A percentile compares a stretch with the other conserved stretches of the same genome.
Conservation (phyloP, 495 filamentous ascomycete species). For the Astrothelium subdiscretum region DNA sequence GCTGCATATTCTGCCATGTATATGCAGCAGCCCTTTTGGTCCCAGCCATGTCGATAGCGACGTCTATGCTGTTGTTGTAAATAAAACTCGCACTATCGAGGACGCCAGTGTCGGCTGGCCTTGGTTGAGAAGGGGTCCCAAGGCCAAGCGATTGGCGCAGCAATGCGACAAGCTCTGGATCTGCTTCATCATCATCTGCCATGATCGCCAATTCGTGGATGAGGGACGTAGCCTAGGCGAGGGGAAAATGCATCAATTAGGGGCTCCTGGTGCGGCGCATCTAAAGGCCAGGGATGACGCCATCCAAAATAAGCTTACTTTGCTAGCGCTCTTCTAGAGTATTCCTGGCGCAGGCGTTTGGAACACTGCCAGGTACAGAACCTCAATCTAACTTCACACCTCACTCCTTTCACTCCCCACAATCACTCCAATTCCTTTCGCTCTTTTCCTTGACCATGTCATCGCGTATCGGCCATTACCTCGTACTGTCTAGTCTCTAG, state of each 20-base stretch:
- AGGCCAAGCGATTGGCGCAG: conserved; percentile 64
- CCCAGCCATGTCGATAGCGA: conserved; percentile 65
- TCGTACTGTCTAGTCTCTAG: background rate
- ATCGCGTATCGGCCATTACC: background rate
- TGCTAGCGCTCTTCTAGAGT: too few species aligned
- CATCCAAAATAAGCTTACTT: background rate
- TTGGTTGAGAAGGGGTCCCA: conserved; percentile 7
- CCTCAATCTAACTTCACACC: background rate
- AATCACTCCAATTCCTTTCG: conserved; percentile 20
- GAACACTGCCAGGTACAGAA: background rate
- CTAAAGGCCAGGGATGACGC: background rate
- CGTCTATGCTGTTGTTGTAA: conserved; percentile 87
- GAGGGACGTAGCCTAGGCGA: too few species aligned
- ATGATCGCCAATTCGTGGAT: conserved; percentile 34
- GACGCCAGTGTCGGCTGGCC: conserved; percentile 54
- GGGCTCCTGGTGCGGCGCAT: too few species aligned
- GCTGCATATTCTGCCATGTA: conserved; percentile 71
- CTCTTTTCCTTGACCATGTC: background rate
- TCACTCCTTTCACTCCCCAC: background rate
- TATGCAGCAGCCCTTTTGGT: conserved; percentile 68
- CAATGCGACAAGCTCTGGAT: conserved; percentile 77
- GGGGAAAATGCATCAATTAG: too few species aligned
- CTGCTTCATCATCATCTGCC: conserved; percentile 75
- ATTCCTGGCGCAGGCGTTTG: too few species aligned
- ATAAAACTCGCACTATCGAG: conserved; percentile 73